Percentiles rank a stretch among this genome's conserved stretches.
These are phyloP conservation scores for Caloboletus firmus DNA, from an alignment of 1,284 basidiomycete genomes.

Conservation along the genomic window DNA sequence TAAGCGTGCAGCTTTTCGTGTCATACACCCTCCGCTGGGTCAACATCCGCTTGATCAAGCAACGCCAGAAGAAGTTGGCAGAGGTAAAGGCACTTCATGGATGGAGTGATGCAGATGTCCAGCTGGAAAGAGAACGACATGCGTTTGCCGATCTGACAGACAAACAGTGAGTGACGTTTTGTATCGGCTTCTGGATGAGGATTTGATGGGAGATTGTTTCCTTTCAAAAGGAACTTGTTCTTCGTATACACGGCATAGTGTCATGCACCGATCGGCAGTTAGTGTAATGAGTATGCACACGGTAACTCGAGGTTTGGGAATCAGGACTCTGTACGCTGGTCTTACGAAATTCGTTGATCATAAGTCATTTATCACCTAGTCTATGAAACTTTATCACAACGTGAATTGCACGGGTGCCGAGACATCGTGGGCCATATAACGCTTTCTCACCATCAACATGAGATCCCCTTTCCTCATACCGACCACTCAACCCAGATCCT, in stretches of 20 bases:
- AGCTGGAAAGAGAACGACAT: slow-evolving; percentile 32
- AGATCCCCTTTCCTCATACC: not conserved
- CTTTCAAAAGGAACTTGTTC: slow-evolving; percentile 22
- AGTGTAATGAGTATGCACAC: slow-evolving; percentile 1
- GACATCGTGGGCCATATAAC: not conserved
- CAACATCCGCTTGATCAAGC: slow-evolving; percentile 27
- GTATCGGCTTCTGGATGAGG: not conserved
- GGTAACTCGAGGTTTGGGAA: slow-evolving; percentile 4
- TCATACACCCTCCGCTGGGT: slow-evolving; percentile 24
- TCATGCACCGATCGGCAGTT: too few species aligned
- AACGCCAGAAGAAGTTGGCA: slow-evolving; percentile 15
- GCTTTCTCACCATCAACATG: slow-evolving; percentile 19
- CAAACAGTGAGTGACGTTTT: slow-evolving; percentile 23
- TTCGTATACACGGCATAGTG: slow-evolving; percentile 25
- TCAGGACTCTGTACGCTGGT: not conserved
- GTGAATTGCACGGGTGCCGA: slow-evolving; percentile 8
- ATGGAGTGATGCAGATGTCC: slow-evolving; percentile 37
- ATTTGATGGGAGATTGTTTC: slow-evolving; percentile 1
- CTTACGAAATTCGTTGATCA: slow-evolving; percentile 9
- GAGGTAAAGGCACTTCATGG: slow-evolving; percentile 25
- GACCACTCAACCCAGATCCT: not conserved
- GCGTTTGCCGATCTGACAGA: slow-evolving; percentile 41
- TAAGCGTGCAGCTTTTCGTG: slow-evolving; percentile 25
- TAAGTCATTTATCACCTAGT: not conserved
- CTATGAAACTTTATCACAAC: slow-evolving; percentile 20